phyloP scores from a whole-genome alignment of 495 filamentous ascomycete genomes.

The Rostrohypoxylon terebratum region DNA sequence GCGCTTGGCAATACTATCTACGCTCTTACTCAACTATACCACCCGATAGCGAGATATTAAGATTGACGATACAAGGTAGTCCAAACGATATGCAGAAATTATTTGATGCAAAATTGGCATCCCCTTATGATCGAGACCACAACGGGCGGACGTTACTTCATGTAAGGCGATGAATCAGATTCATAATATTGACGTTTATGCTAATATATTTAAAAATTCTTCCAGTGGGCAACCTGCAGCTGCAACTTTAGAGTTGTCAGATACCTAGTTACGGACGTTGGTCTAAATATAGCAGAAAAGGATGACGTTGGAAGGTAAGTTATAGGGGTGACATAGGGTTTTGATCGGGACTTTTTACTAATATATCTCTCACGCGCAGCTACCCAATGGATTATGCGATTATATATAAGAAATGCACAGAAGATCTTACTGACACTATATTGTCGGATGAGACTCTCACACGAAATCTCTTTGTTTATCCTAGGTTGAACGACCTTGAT shows the following conservation, averaged over 20 bases:
- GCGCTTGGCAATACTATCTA: slow-evolving; percentile 31
- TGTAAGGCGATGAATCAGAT: not conserved
- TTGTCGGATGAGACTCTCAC: not conserved
- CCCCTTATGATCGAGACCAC: slow-evolving; percentile 12
- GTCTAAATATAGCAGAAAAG: not conserved
- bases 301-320: not conserved
- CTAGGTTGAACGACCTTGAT: not conserved
- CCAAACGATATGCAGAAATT: slow-evolving; percentile 23
- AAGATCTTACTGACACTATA: not conserved
- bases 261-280: slow-evolving; percentile 10
- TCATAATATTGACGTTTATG: not conserved
- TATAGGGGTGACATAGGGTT: not conserved
- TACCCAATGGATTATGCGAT: too few relatives aligned
- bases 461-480: not conserved
- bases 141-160: slow-evolving; percentile 15
- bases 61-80: not conserved
- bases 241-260: slow-evolving; percentile 5
- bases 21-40: slow-evolving; percentile 22
- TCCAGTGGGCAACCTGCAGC: not conserved
- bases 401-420: too few relatives aligned
- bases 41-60: not conserved
- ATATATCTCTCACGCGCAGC: too few relatives aligned
- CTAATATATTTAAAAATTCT: not conserved
- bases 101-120: slow-evolving; percentile 28
- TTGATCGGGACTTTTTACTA: too few relatives aligned